phyloP scores from a whole-genome alignment of 768 basidiomycete genomes.

The Auriscalpium orientale region DNA sequence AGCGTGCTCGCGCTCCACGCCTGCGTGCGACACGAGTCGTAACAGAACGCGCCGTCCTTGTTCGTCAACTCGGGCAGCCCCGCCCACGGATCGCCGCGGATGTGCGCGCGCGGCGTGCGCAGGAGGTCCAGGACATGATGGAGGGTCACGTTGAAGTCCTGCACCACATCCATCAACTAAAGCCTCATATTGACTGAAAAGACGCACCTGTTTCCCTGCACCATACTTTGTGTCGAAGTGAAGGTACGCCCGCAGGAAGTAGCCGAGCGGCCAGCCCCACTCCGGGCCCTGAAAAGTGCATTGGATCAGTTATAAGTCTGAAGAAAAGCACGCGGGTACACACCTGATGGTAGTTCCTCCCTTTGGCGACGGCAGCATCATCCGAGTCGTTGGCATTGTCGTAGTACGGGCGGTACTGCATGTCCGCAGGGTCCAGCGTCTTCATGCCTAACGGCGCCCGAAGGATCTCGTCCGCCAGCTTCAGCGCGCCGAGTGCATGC shows the following conservation, averaged over 20 bases:
- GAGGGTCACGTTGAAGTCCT: conserved; percentile 67
- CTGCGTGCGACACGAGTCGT: conserved; percentile 88
- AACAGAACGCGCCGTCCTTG: conserved; percentile 72
- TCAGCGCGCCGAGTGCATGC: conserved; percentile 74
- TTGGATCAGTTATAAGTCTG: neutral
- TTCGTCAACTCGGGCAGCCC: conserved; percentile 93
- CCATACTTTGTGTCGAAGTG: conserved; percentile 75
- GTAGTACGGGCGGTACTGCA: conserved; percentile 86
- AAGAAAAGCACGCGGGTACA: conserved; percentile 15
- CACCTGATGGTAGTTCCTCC: conserved; percentile 90
- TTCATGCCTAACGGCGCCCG: conserved; percentile 94
- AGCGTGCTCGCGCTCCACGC: conserved; percentile 95
- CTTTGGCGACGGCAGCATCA: conserved; percentile 85
- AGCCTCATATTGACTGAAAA: neutral
- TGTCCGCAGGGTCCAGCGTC: conserved; percentile 82
- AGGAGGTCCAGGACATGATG: conserved; percentile 75
- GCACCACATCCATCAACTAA: neutral
- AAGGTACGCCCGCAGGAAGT: conserved; percentile 90
- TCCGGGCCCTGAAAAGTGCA: conserved; percentile 61
- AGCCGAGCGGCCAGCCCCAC: conserved; percentile 94
- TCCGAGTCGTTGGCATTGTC: conserved; percentile 89
- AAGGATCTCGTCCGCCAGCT: conserved; percentile 72
- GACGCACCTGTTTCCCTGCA: conserved; percentile 56
- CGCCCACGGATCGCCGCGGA: conserved; percentile 80
- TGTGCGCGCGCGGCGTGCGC: conserved; percentile 61